Base-by-base conservation (phyloP, 352 stramenopile species). In the Phytophthora colocasiae region DNA sequence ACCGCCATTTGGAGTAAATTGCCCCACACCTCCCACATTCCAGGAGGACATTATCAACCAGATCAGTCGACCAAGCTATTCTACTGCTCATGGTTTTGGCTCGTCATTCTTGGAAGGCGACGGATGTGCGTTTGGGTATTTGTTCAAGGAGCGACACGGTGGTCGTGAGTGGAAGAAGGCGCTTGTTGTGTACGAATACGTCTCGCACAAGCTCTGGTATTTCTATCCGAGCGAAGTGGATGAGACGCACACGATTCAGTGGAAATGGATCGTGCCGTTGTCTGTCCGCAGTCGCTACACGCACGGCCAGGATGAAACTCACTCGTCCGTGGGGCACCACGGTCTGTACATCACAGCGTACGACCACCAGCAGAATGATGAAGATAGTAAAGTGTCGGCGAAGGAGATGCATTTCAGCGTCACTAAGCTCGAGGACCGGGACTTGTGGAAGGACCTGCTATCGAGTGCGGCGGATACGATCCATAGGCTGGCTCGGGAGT, bases 11-110 rank as follows among this genome's bases (percentile, higher is more conserved):
- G 70, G 44, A 17, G 27, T 53, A 3, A 40, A 58, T 14, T 53
- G 73, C 12, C 85, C 83, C 5, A 79, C 73, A 2, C 85, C 84
- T 45, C 86, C 88, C 32, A 80, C 84, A 9, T 95, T 96, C 63
- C 88, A 96, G 47, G 87, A 95, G 53, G 80, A 92, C 49, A 96
- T 96, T 52, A 91, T 96, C 56, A 90, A 92, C 55, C 88, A 95
- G 50, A 92, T 96, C 41, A 92, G 82, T 46, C 83, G 85, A n/a
- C 88, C 88, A 36, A 92, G 80, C 22, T 96, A 94, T 67, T 93
- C 84, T 52, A 87, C 81, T 22, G 81, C 84, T 0, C 84, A 96
- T 36, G 88, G 87, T 11, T 93, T 94, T 67, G 88, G 88, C 10
- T 95, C 86, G n/a, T 94, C 88, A 15, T 96, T 95, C 58, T 69